phyloP scores from a whole-genome alignment of 192 early-diverging fungal genomes.

The Linnemannia schmuckeri region DNA sequence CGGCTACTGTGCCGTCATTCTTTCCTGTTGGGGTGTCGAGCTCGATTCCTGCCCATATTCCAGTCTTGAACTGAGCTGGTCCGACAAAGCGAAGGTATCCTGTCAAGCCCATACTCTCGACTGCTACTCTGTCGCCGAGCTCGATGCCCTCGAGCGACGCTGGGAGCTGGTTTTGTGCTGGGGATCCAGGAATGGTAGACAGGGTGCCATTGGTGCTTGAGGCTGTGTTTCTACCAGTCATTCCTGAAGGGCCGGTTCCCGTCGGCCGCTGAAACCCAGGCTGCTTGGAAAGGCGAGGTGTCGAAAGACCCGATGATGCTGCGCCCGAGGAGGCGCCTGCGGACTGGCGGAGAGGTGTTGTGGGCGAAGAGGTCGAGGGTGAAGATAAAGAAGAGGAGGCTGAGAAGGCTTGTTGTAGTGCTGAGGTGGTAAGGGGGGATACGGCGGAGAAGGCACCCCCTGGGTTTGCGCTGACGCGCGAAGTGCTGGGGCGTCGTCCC shows the following conservation, averaged over 20 bases:
- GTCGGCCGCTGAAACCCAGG: constrained; percentile 24
- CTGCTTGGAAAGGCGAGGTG: constrained; percentile 21
- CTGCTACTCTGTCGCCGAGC: constrained; percentile 72
- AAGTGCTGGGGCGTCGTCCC: constrained; percentile 27
- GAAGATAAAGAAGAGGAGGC: constrained; percentile 31
- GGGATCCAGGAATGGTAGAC: constrained; percentile 8
- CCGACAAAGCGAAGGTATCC: constrained; percentile 86
- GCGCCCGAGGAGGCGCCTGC: constrained; percentile 1
- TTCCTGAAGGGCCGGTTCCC: constrained; percentile 6
- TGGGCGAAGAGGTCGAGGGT: constrained; percentile 15
- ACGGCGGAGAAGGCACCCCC: constrained; percentile 19
- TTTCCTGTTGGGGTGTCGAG: constrained; percentile 81
- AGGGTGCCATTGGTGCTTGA: not conserved
- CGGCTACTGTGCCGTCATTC: constrained; percentile 83
- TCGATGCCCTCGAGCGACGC: constrained; percentile 40
- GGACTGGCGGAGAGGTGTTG: constrained; percentile 6
- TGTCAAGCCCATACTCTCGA: constrained; percentile 70
- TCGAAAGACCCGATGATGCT: constrained; percentile 8
- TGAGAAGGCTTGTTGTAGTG: constrained; percentile 7
- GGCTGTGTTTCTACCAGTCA: not conserved
- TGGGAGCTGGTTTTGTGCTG: constrained; percentile 31
- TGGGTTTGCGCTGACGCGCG: not conserved
- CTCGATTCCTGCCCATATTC: constrained; percentile 85
- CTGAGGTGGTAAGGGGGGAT: constrained; percentile 21
- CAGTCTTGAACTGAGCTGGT: constrained; percentile 77